Percentiles rank a stretch among this genome's conserved stretches.
phyloP scores from a whole-genome alignment of 352 stramenopile genomes.

The Peronosclerospora sorghi region DNA sequence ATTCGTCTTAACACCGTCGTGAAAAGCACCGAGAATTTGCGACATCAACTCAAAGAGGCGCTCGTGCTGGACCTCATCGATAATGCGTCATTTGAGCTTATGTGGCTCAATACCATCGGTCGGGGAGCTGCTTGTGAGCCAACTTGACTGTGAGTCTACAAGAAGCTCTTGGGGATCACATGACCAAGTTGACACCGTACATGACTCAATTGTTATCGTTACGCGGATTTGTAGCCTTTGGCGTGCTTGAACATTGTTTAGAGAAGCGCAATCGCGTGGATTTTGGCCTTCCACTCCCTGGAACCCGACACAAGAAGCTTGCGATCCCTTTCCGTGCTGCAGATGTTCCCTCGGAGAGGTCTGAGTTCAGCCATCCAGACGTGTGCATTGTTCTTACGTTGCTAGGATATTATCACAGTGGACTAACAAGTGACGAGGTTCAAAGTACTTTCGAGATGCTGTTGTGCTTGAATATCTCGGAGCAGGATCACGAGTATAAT shows the following conservation, averaged over 20 bases:
- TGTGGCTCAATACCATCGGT: constrained; percentile 42
- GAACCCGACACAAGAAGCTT: constrained; percentile 46
- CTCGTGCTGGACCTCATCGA: too few species aligned
- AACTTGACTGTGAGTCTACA: constrained; percentile 21
- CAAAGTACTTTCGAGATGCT: constrained; percentile 40
- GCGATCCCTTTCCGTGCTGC: constrained; percentile 86
- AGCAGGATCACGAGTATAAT: constrained; percentile 51
- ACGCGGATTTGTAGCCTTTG: constrained; percentile 63
- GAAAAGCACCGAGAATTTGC: constrained; percentile 7
- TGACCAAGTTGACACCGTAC: constrained; percentile 15
- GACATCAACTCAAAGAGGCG: constrained; percentile 22
- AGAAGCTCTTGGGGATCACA: constrained; percentile 8
- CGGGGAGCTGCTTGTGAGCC: constrained; percentile 14
- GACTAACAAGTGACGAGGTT: constrained; percentile 43
- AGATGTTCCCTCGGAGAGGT: too few species aligned
- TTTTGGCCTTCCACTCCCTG: constrained; percentile 47
- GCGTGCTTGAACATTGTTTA: constrained; percentile 75
- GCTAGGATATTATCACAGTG: constrained; percentile 78
- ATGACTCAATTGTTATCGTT: constrained; percentile 42
- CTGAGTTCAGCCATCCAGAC: too few species aligned
- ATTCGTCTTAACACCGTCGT: too few species aligned
- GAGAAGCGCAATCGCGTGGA: constrained; percentile 77
- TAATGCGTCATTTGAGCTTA: constrained; percentile 49
- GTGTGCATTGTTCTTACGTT: constrained; percentile 72
- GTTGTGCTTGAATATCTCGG: constrained; percentile 47